Conservation (phyloP, 108 stramenopile species). For the Bacterosira constricta region DNA sequence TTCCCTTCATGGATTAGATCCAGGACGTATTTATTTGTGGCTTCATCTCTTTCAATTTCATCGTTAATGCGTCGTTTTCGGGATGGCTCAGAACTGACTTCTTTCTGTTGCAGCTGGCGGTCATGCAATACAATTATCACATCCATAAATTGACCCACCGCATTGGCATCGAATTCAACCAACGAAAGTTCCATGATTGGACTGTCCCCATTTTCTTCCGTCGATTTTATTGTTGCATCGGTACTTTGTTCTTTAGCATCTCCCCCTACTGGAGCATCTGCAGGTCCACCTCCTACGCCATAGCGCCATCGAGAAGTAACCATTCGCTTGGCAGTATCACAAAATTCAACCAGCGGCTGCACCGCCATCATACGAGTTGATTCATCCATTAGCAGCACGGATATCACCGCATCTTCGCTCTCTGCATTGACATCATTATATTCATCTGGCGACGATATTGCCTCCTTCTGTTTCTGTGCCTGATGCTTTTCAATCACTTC, state of each 20-base stretch:
- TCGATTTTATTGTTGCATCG: background rate
- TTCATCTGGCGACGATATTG: constrained; percentile 1
- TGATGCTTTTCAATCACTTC: constrained; percentile 27
- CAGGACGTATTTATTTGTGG: constrained; percentile 8
- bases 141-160: constrained; percentile 26
- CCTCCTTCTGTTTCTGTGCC: background rate
- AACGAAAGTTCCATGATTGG: constrained; percentile 41
- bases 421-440: constrained; percentile 5
- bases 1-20: constrained; percentile 25
- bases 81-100: background rate
- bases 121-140: constrained; percentile 11
- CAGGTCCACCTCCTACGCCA: constrained; percentile 1
- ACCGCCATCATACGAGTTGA: constrained; percentile 13
- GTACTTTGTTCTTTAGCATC: background rate
- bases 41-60: background rate
- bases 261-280: background rate
- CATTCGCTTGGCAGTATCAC: constrained; percentile 45
- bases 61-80: background rate
- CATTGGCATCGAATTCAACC: constrained; percentile 34
- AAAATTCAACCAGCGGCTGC: constrained; percentile 36
- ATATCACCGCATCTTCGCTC: constrained; percentile 16
- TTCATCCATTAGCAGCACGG: constrained; percentile 21
- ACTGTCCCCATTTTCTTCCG: background rate
- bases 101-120: constrained; percentile 1
- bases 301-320: constrained; percentile 23